Conservation (phyloP, 23 red algal genomes). For the Gracilaria domingensis region DNA sequence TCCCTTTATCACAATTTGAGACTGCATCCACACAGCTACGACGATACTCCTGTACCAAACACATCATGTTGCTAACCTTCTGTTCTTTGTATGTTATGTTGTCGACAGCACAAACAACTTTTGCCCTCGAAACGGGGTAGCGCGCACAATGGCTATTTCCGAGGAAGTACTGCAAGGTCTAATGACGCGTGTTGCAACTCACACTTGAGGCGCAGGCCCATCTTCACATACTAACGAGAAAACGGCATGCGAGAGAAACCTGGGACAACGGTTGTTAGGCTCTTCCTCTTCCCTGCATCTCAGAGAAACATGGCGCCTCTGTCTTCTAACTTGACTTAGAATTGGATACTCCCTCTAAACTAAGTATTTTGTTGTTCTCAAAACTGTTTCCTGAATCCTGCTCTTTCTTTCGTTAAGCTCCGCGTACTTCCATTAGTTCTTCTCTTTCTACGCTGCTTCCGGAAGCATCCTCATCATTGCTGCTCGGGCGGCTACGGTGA, state of each 20-base stretch:
- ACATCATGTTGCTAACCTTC: background rate
- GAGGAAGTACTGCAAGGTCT: constrained; percentile 51
- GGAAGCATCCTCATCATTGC: constrained; percentile 47
- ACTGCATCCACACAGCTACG: too few species aligned
- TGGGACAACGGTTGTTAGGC: background rate
- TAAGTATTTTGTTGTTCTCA: background rate
- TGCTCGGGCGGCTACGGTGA: constrained; percentile 57
- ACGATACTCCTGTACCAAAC: background rate
- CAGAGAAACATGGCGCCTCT: background rate
- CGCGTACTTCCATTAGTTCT: too few species aligned
- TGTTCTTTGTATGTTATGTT: background rate
- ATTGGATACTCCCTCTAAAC: background rate
- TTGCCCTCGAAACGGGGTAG: background rate
- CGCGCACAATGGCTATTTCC: constrained; percentile 7
- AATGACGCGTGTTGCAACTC: background rate
- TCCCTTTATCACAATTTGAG: background rate
- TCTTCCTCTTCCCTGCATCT: background rate
- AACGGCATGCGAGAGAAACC: background rate
- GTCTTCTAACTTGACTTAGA: background rate
- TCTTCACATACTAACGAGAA: background rate
- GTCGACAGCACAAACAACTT: background rate
- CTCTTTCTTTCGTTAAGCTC: background rate
- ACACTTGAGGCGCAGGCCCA: background rate
- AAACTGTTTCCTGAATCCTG: constrained; percentile 2
- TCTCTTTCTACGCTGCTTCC: constrained; percentile 26